These are phyloP conservation scores for Colletotrichum plurivorum DNA, from an alignment of 2,329 filamentous ascomycete genomes.

Conservation along the genomic window DNA sequence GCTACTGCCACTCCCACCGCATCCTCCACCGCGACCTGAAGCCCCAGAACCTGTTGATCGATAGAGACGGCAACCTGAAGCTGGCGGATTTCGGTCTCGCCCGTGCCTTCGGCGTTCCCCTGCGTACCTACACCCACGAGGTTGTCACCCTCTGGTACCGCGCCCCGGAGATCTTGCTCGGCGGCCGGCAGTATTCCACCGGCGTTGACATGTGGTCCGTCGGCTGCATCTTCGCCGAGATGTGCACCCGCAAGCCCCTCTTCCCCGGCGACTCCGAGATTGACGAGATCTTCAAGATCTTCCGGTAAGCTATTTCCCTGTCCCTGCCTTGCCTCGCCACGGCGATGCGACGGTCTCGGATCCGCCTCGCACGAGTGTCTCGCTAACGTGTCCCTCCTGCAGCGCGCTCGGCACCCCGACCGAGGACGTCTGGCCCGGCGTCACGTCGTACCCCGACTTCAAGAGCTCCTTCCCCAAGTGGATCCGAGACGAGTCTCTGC, in stretches of 20 bases:
- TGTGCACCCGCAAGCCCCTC: slow-evolving; percentile 93
- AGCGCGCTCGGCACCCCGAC: slow-evolving; percentile 86
- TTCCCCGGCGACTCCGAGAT: slow-evolving; percentile 95
- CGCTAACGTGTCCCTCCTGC: slow-evolving; percentile 41
- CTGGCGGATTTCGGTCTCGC: slow-evolving; percentile 92
- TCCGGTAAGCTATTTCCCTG: slow-evolving; percentile 71
- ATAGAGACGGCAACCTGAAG: slow-evolving; percentile 90
- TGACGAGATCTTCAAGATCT: slow-evolving; percentile 92
- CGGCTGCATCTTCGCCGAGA: slow-evolving; percentile 95
- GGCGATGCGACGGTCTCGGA: neutral
- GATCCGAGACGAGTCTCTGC: slow-evolving; percentile 76
- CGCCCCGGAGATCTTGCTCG: slow-evolving; percentile 89
- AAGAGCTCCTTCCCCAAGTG: slow-evolving; percentile 94
- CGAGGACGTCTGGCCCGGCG: slow-evolving; percentile 88
- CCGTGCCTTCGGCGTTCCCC: slow-evolving; percentile 89
- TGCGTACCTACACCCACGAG: slow-evolving; percentile 95
- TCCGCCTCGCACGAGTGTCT: slow-evolving; percentile 12
- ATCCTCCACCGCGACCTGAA: slow-evolving; percentile 91
- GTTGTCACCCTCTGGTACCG: slow-evolving; percentile 96
- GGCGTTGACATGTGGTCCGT: slow-evolving; percentile 98
- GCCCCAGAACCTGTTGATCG: slow-evolving; percentile 90
- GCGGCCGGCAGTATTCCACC: slow-evolving; percentile 92
- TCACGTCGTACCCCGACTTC: slow-evolving; percentile 95
- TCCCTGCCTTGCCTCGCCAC: neutral
- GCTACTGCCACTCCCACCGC: slow-evolving; percentile 91